Conservation (phyloP, 768 basidiomycete species). For the Mycena galericulata region DNA sequence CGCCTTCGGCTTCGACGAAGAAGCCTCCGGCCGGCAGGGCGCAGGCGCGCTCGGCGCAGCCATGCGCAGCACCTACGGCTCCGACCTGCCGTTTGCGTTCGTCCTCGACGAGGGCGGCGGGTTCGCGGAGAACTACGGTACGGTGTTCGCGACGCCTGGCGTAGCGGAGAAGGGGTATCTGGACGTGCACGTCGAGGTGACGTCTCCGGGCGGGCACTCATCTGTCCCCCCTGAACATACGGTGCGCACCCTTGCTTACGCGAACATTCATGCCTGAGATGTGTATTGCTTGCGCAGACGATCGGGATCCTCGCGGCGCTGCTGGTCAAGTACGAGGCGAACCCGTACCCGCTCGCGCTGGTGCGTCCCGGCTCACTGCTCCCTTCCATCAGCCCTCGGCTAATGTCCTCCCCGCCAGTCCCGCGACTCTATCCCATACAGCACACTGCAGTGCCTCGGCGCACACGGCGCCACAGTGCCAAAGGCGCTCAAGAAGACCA, state of each 20-base stretch:
- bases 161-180: slow-evolving; percentile 82
- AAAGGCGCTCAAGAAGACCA: slow-evolving; percentile 55
- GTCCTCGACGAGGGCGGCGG: slow-evolving; percentile 90
- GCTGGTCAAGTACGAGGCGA: slow-evolving; percentile 74
- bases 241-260: slow-evolving; percentile 47
- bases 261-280: not conserved
- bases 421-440: slow-evolving; percentile 69
- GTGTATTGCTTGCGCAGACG: slow-evolving; percentile 64
- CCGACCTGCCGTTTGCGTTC: slow-evolving; percentile 73
- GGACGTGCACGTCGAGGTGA: slow-evolving; percentile 73
- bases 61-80: slow-evolving; percentile 73
- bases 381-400: not conserved
- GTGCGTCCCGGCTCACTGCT: slow-evolving; percentile 40
- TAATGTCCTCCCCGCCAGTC: too few species aligned
- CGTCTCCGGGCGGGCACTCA: slow-evolving; percentile 85
- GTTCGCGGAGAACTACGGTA: slow-evolving; percentile 62
- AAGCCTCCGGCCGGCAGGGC: slow-evolving; percentile 70
- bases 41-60: slow-evolving; percentile 60
- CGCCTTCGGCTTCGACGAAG: slow-evolving; percentile 84
- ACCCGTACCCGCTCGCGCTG: slow-evolving; percentile 68
- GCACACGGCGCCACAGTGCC: slow-evolving; percentile 70
- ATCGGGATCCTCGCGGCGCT: slow-evolving; percentile 85
- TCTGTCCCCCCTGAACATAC: slow-evolving; percentile 88
- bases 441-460: slow-evolving; percentile 73
- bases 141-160: slow-evolving; percentile 69